Conservation (phyloP, 345 rosid genomes). For the Dovyalis caffra region DNA sequence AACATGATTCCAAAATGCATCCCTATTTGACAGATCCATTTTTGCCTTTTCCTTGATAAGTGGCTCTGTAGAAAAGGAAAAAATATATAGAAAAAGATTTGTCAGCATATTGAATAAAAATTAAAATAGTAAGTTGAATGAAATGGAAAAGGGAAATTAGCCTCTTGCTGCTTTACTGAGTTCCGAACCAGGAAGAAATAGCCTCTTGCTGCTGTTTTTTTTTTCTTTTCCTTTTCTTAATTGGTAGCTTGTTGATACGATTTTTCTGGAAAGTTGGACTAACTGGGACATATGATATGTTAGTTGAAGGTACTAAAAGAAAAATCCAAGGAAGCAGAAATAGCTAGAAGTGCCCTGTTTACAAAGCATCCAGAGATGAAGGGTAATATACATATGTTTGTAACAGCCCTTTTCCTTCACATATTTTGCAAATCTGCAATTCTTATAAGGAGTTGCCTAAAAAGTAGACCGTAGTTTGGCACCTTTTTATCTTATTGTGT, state of each 20-base stretch:
- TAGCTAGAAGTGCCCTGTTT: constrained; percentile 59
- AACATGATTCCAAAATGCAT: too few relatives aligned
- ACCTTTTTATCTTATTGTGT: background rate
- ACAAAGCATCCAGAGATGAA: constrained; percentile 89
- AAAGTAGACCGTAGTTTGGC: background rate
- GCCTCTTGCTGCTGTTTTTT: background rate
- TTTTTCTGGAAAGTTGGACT: background rate
- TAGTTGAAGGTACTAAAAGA: constrained; percentile 52
- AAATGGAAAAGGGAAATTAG: too few relatives aligned
- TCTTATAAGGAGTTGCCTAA: too few relatives aligned
- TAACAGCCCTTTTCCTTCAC: background rate
- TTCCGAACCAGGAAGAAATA: background rate
- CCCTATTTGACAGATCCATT: too few relatives aligned
- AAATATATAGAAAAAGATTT: too few relatives aligned
- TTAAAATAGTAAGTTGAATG: too few relatives aligned
- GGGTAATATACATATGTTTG: constrained; percentile 39
- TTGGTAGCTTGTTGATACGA: background rate
- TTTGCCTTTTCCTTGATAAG: too few relatives aligned
- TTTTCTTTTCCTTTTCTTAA: background rate
- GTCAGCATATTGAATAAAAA: too few relatives aligned
- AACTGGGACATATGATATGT: constrained; percentile 12
- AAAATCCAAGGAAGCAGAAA: constrained; percentile 56
- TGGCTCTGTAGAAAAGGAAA: too few relatives aligned
- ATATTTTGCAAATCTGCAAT: background rate
- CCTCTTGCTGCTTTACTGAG: too few relatives aligned